Evolutionary conservation across 495 filamentous ascomycete species (phyloP).

Genomic region (Xeromyces bisporus): DNA sequence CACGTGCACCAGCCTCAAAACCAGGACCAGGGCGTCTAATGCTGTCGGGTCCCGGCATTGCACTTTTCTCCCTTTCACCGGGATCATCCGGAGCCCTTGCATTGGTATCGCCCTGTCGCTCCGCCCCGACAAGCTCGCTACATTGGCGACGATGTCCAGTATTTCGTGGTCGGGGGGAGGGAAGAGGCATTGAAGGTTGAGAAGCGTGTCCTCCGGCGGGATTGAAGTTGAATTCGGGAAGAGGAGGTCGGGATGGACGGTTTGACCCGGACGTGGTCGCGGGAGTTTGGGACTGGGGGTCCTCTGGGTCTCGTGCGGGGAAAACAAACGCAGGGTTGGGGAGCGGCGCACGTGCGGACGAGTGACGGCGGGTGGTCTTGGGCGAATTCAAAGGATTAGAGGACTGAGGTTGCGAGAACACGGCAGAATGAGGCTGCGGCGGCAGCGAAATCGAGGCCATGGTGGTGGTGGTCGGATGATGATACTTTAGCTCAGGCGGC

Average conservation of each 20-base stretch:
- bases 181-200: conserved; percentile 16
- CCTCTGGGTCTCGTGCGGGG: conserved; percentile 30
- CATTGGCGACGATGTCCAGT: conserved; percentile 50
- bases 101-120: conserved; percentile 40
- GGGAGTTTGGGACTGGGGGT: conserved; percentile 2
- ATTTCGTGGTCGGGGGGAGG: conserved; percentile 19
- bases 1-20: conserved; percentile 24
- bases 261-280: background rate
- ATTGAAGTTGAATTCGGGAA: conserved; percentile 52
- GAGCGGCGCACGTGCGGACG: conserved; percentile 29
- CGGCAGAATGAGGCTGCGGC: conserved; percentile 14
- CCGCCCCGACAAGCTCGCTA: conserved; percentile 67
- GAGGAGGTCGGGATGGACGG: conserved; percentile 19
- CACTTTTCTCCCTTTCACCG: conserved; percentile 36
- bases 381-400: conserved; percentile 13
- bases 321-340: conserved; percentile 63
- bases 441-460: conserved; percentile 31
- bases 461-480: too few relatives aligned
- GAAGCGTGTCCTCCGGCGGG: conserved; percentile 24
- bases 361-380: conserved; percentile 14
- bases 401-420: conserved; percentile 13
- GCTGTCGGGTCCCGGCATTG: conserved; percentile 25
- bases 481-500: too few relatives aligned
- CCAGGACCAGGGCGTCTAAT: conserved; percentile 31
- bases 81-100: conserved; percentile 48